These are phyloP conservation scores for Shiraia bambusicola DNA, from an alignment of 2,329 filamentous ascomycete species.

Conservation along the genomic window DNA sequence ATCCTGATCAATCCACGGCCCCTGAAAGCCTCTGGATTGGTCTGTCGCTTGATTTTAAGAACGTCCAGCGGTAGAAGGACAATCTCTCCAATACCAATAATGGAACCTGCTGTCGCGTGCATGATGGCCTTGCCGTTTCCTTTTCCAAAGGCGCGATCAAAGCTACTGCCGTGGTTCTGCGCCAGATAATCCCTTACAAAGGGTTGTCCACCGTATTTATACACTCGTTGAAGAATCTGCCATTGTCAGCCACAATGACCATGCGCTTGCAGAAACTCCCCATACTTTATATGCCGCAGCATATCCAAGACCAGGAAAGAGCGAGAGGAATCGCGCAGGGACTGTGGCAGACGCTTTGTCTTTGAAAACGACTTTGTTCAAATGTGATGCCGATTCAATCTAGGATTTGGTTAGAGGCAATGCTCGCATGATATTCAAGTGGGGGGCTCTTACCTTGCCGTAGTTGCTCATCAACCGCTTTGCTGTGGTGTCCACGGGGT, in stretches of 20 bases:
- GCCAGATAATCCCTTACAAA: constrained; percentile 88
- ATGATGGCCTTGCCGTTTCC: constrained; percentile 98
- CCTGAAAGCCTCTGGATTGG: constrained; percentile 96
- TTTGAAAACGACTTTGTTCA: constrained; percentile 94
- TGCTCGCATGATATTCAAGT: not conserved
- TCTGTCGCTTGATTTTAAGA: constrained; percentile 99
- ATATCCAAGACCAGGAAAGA: constrained; percentile 96
- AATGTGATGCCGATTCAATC: constrained; percentile 61
- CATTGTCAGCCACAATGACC: constrained; percentile 14
- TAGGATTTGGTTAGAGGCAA: constrained; percentile 34
- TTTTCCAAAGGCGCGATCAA: constrained; percentile 89
- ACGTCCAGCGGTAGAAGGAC: constrained; percentile 93
- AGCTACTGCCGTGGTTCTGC: constrained; percentile 75
- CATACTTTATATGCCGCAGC: constrained; percentile 91
- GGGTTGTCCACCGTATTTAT: constrained; percentile 98
- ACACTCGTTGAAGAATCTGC: constrained; percentile 86
- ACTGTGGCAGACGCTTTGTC: constrained; percentile 74
- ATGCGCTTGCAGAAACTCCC: not conserved
- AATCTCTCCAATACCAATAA: constrained; percentile 97
- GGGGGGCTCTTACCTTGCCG: constrained; percentile 58
- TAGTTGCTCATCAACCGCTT: constrained; percentile 99
- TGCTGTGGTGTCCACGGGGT: constrained; percentile 85
- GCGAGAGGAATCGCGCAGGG: constrained; percentile 81
- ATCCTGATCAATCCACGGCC: constrained; percentile 90
- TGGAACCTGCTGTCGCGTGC: constrained; percentile 90